phyloP scores from a whole-genome alignment of 176 grass and related monocot species.

The Phyllostachys edulis region DNA sequence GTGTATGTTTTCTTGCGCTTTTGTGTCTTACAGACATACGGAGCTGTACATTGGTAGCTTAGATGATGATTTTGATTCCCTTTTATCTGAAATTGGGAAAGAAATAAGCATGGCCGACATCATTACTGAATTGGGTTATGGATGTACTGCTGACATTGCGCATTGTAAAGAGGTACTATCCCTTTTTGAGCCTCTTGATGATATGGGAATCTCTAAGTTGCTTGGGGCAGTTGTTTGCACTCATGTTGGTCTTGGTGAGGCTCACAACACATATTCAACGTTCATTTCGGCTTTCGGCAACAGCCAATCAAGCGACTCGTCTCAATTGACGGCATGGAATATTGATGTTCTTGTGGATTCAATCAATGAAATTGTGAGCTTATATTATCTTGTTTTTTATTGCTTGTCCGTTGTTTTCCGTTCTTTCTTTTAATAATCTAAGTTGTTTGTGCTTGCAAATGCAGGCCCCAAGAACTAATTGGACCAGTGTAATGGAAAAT shows the following conservation, averaged over 20 bases:
- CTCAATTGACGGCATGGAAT: constrained; percentile 66
- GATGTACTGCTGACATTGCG: constrained; percentile 33
- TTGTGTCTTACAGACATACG: constrained; percentile 45
- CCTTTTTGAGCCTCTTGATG: constrained; percentile 49
- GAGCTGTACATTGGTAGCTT: constrained; percentile 45
- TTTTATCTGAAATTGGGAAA: constrained; percentile 52
- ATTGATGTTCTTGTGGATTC: constrained; percentile 80
- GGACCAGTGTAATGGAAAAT: constrained; percentile 79
- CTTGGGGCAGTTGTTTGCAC: constrained; percentile 52
- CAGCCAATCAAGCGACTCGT: constrained; percentile 51
- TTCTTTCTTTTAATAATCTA: constrained; percentile 25
- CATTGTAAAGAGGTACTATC: constrained; percentile 50
- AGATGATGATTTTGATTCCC: constrained; percentile 51
- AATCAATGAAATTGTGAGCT: constrained; percentile 86
- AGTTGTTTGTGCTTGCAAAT: constrained; percentile 32
- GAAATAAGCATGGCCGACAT: constrained; percentile 49
- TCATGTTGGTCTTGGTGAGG: constrained; percentile 34
- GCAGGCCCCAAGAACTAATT: constrained; percentile 82
- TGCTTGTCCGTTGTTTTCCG: not conserved
- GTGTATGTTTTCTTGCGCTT: constrained; percentile 1
- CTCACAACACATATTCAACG: constrained; percentile 60
- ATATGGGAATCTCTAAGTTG: constrained; percentile 48
- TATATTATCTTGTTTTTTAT: constrained; percentile 20
- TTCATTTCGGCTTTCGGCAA: constrained; percentile 66
- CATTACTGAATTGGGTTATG: constrained; percentile 50